phyloP scores from a whole-genome alignment of 495 filamentous ascomycete genomes.

The Oleoguttula mirabilis region DNA sequence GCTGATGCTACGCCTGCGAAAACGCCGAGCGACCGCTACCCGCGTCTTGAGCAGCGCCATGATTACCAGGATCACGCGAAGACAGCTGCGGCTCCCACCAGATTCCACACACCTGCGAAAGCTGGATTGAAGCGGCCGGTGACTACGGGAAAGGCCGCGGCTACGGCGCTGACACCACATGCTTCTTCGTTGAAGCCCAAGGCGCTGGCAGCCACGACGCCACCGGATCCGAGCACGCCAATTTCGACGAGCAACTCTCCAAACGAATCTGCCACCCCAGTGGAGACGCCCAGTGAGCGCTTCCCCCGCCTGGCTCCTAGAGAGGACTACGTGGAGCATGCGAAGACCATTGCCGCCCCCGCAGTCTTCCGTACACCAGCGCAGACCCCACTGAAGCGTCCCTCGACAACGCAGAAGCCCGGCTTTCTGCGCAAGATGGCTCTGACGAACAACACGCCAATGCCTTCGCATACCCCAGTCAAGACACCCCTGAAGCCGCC shows the following conservation, averaged over 20 bases:
- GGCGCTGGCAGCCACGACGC: neutral
- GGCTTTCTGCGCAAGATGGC: constrained; percentile 14
- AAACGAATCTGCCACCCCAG: neutral
- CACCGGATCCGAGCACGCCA: too few relatives aligned
- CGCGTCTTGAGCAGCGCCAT: neutral
- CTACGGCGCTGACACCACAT: neutral
- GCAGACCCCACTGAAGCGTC: constrained; percentile 9
- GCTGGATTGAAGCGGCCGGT: neutral
- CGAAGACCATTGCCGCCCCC: constrained; percentile 8
- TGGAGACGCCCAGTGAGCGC: constrained; percentile 7
- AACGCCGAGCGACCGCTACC: neutral
- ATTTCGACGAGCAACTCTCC: neutral
- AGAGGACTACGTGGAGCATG: constrained; percentile 1
- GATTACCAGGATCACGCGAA: neutral
- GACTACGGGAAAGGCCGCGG: neutral
- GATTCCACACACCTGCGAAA: neutral
- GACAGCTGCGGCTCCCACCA: neutral
- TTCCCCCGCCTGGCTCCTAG: constrained; percentile 2
- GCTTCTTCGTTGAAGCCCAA: neutral
- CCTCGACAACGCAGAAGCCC: constrained; percentile 12
- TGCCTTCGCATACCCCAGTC: neutral
- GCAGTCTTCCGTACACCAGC: constrained; percentile 13
- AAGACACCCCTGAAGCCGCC: constrained; percentile 17
- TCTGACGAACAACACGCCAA: constrained; percentile 4
- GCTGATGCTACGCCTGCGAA: neutral